These are phyloP conservation scores for Scytalidium lignicola DNA, from an alignment of 2,329 filamentous ascomycete genomes.

Conservation along the genomic window DNA sequence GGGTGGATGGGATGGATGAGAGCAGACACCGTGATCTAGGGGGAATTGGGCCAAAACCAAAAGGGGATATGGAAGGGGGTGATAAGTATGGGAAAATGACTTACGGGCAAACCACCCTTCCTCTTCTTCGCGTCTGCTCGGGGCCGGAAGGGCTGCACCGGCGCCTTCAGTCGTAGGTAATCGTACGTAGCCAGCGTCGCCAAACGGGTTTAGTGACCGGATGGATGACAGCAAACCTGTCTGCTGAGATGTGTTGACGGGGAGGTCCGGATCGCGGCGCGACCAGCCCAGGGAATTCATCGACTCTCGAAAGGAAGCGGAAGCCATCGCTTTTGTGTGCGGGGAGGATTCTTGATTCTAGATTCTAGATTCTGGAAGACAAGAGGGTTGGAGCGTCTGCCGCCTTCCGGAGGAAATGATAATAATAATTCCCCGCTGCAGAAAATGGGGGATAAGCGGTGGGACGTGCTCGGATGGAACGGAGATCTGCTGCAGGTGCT, in stretches of 20 bases:
- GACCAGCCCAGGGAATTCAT: slow-evolving; percentile 96
- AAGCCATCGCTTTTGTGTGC: slow-evolving; percentile 80
- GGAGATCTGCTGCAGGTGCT: slow-evolving; percentile 8
- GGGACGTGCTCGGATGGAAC: neutral
- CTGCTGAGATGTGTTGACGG: slow-evolving; percentile 66
- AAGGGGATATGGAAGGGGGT: slow-evolving; percentile 15
- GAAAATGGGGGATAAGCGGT: slow-evolving; percentile 6
- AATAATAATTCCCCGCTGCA: slow-evolving; percentile 7
- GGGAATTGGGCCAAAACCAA: neutral
- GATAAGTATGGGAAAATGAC: slow-evolving; percentile 36
- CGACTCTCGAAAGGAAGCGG: slow-evolving; percentile 83
- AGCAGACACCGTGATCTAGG: neutral
- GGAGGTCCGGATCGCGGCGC: slow-evolving; percentile 71
- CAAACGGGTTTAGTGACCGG: slow-evolving; percentile 83
- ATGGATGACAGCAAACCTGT: slow-evolving; percentile 75
- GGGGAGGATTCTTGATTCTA: too few relatives aligned
- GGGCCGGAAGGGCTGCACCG: slow-evolving; percentile 80
- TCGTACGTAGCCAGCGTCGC: slow-evolving; percentile 79
- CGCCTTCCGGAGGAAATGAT: slow-evolving; percentile 1
- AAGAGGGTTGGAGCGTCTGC: neutral
- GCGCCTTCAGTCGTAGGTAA: slow-evolving; percentile 79
- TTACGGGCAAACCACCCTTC: slow-evolving; percentile 94
- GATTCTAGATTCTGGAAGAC: too few relatives aligned
- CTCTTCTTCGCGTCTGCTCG: slow-evolving; percentile 83
- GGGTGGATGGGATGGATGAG: slow-evolving; percentile 15